Percentiles rank a stretch among this genome's conserved stretches.
These are phyloP conservation scores for Aureobasidium melanogenum DNA, from an alignment of 2,329 filamentous ascomycete species.

Conservation along the genomic window DNA sequence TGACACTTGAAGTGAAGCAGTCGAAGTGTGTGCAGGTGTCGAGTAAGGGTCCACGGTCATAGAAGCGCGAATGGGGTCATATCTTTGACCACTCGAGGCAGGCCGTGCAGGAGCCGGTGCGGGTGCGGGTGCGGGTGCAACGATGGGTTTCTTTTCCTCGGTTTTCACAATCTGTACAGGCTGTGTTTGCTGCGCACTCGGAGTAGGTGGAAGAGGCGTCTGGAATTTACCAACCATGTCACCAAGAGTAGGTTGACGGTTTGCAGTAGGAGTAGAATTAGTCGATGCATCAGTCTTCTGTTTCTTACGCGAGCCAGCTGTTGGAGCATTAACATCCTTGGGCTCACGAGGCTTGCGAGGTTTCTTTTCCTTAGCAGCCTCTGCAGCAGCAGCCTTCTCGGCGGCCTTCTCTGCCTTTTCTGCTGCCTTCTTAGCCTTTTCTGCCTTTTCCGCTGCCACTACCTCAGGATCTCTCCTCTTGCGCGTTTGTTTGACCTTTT, in stretches of 20 bases:
- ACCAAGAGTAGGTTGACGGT: slow-evolving; percentile 32
- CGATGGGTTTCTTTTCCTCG: not conserved
- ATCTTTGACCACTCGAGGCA: slow-evolving; percentile 68
- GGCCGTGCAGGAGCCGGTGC: slow-evolving; percentile 31
- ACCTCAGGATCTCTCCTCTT: slow-evolving; percentile 32
- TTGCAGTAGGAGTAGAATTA: not conserved
- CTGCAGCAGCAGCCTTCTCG: slow-evolving; percentile 15
- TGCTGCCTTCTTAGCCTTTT: slow-evolving; percentile 21
- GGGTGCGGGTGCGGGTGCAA: not conserved
- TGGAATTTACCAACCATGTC: slow-evolving; percentile 29
- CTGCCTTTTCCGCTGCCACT: slow-evolving; percentile 20
- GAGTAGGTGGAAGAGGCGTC: slow-evolving; percentile 18
- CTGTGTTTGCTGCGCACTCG: slow-evolving; percentile 15
- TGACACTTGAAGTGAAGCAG: slow-evolving; percentile 29
- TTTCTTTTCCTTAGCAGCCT: slow-evolving; percentile 35
- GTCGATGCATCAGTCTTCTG: slow-evolving; percentile 27
- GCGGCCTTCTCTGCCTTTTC: slow-evolving; percentile 20
- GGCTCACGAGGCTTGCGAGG: slow-evolving; percentile 36
- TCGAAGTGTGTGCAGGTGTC: slow-evolving; percentile 18
- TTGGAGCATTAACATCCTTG: slow-evolving; percentile 39
- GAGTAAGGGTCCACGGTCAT: slow-evolving; percentile 40
- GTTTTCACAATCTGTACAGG: not conserved
- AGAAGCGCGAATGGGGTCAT: slow-evolving; percentile 72
- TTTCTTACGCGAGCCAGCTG: slow-evolving; percentile 40
- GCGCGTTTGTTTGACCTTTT: slow-evolving; percentile 30